A percentile compares a stretch with the other conserved stretches of the same genome.
Evolutionary conservation across 2,329 filamentous ascomycete genomes (phyloP).

Genomic region (Ceratocystiopsis minuta): DNA sequence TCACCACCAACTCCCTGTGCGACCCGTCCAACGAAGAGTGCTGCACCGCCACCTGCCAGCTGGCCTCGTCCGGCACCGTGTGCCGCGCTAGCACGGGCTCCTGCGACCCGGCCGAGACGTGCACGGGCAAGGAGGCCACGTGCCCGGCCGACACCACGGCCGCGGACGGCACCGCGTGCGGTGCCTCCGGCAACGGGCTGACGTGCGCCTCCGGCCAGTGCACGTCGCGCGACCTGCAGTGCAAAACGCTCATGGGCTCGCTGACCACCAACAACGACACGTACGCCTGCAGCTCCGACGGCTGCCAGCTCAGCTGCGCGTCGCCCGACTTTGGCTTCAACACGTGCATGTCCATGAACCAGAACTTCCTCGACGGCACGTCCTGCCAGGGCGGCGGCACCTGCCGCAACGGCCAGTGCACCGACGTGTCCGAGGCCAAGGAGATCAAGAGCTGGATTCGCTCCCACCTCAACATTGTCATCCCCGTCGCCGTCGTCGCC

Average conservation of each 20-base stretch:
- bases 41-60: slow-evolving; percentile 49
- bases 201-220: slow-evolving; percentile 85
- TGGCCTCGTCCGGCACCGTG: slow-evolving; percentile 47
- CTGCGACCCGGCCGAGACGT: slow-evolving; percentile 76
- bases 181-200: slow-evolving; percentile 41
- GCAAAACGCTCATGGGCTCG: slow-evolving; percentile 64
- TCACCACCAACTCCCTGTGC: slow-evolving; percentile 57
- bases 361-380: slow-evolving; percentile 90
- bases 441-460: slow-evolving; percentile 62
- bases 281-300: slow-evolving; percentile 53
- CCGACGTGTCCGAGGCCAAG: slow-evolving; percentile 48
- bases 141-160: slow-evolving; percentile 60
- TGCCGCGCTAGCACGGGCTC: slow-evolving; percentile 63
- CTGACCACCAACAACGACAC: slow-evolving; percentile 60
- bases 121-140: slow-evolving; percentile 49
- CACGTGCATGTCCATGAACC: slow-evolving; percentile 58
- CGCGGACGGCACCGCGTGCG: slow-evolving; percentile 55
- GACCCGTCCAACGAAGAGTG: slow-evolving; percentile 70
- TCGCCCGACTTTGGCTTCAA: slow-evolving; percentile 48
- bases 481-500: slow-evolving; percentile 55
- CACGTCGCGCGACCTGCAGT: slow-evolving; percentile 80
- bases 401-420: slow-evolving; percentile 63
- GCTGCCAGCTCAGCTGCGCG: slow-evolving; percentile 61
- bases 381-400: slow-evolving; percentile 61
- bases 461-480: slow-evolving; percentile 62